Evolutionary conservation across 495 filamentous ascomycete species (phyloP).

Genomic region (Thozetella sp.): DNA sequence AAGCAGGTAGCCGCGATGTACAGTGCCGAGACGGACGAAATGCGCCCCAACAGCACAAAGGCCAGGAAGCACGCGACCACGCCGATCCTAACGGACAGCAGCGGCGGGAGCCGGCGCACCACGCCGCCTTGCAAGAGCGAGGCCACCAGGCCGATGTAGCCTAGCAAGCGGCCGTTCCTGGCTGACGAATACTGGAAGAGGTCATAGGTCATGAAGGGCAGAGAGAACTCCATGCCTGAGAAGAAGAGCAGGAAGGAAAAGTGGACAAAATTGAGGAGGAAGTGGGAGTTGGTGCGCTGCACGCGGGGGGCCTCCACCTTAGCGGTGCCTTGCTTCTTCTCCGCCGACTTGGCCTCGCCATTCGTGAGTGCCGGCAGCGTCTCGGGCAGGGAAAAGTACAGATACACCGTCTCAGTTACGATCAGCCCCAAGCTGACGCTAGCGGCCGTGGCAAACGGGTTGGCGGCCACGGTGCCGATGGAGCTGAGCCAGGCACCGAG

Average conservation of each 20-base stretch:
- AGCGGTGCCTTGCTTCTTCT: slow-evolving; percentile 18
- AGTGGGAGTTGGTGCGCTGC: slow-evolving; percentile 74
- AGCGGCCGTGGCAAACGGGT: slow-evolving; percentile 92
- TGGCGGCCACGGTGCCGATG: slow-evolving; percentile 74
- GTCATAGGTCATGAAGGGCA: slow-evolving; percentile 96
- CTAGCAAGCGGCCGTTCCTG: slow-evolving; percentile 84
- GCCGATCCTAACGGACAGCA: slow-evolving; percentile 76
- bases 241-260: slow-evolving; percentile 95
- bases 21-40: slow-evolving; percentile 64
- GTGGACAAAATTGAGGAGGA: slow-evolving; percentile 83
- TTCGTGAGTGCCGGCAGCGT: slow-evolving; percentile 66
- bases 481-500: slow-evolving; percentile 82
- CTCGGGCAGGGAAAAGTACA: slow-evolving; percentile 88
- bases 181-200: slow-evolving; percentile 80
- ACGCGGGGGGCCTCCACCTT: slow-evolving; percentile 14
- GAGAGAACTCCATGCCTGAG: slow-evolving; percentile 93
- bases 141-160: slow-evolving; percentile 90
- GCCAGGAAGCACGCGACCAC: slow-evolving; percentile 74
- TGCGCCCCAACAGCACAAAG: slow-evolving; percentile 77
- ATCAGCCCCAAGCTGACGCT: slow-evolving; percentile 82
- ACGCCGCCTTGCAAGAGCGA: slow-evolving; percentile 86
- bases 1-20: slow-evolving; percentile 81
- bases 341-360: slow-evolving; percentile 13
- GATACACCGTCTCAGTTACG: slow-evolving; percentile 80
- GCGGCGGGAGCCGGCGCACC: slow-evolving; percentile 77